Conservation (phyloP, 495 filamentous ascomycete species). For the Friedmanniomyces simplex region DNA sequence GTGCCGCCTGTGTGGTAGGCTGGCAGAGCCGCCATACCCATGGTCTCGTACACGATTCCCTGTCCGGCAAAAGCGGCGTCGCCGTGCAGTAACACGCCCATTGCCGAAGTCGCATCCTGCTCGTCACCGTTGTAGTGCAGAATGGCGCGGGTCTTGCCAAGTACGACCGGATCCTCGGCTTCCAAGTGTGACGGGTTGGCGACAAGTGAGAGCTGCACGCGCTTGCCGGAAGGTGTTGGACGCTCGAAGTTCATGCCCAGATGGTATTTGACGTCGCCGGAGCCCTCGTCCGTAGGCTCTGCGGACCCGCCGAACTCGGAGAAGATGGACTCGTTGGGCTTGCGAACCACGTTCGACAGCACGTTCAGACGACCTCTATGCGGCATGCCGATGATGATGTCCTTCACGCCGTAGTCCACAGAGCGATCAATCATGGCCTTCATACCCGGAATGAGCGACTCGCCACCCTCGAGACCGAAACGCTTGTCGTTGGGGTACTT, state of each 20-base stretch:
- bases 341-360: constrained; percentile 94
- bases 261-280: constrained; percentile 98
- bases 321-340: constrained; percentile 99
- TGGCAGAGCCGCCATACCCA: constrained; percentile 92
- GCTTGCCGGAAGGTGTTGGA: constrained; percentile 94
- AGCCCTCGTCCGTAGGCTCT: constrained; percentile 87
- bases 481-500: constrained; percentile 99
- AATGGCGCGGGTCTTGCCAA: constrained; percentile 94
- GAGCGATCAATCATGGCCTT: constrained; percentile 97
- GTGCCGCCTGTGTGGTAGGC: constrained; percentile 96
- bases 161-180: constrained; percentile 94
- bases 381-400: constrained; percentile 98
- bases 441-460: constrained; percentile 95
- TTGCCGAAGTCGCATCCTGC: constrained; percentile 71
- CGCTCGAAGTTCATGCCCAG: constrained; percentile 99
- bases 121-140: constrained; percentile 99
- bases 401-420: constrained; percentile 96
- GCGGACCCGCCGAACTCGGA: constrained; percentile 89
- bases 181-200: constrained; percentile 98
- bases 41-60: constrained; percentile 95
- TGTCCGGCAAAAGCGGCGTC: constrained; percentile 95
- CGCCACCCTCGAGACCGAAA: constrained; percentile 94
- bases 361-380: constrained; percentile 98
- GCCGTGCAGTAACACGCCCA: constrained; percentile 92
- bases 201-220: constrained; percentile 93